phyloP scores from a whole-genome alignment of 495 filamentous ascomycete species.

The Xylaria cubensis region DNA sequence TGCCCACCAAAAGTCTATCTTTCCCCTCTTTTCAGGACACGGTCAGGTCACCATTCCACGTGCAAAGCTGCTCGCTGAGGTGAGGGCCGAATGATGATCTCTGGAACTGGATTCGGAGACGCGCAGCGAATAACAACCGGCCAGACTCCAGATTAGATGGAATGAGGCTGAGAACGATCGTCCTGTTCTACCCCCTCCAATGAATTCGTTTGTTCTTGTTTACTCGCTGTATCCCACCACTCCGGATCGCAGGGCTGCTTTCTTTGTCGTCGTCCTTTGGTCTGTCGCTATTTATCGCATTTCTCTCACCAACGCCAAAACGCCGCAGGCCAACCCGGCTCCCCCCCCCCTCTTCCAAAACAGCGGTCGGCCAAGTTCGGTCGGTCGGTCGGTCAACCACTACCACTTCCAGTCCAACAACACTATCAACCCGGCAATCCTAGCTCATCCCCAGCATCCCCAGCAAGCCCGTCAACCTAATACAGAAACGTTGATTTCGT shows the following conservation, averaged over 20 bases:
- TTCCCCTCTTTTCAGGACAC: conserved; percentile 15
- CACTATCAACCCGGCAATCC: conserved; percentile 9
- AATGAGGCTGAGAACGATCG: conserved; percentile 28
- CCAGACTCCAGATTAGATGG: background rate
- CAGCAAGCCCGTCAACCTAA: background rate
- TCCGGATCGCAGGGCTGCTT: background rate
- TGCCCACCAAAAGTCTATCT: background rate
- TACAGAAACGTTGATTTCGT: conserved; percentile 18
- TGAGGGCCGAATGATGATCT: conserved; percentile 16
- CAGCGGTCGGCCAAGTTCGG: conserved; percentile 13
- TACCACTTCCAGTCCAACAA: background rate
- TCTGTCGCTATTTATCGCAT: background rate
- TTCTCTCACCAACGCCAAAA: conserved; percentile 1
- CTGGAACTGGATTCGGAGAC: conserved; percentile 10
- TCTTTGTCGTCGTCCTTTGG: background rate
- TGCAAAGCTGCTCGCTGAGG: conserved; percentile 10
- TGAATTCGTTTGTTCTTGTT: conserved; percentile 17
- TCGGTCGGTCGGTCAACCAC: conserved; percentile 18
- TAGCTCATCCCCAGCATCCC: background rate
- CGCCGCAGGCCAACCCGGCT: background rate
- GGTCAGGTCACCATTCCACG: conserved; percentile 15
- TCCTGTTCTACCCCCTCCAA: conserved; percentile 5
- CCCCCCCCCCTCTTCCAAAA: background rate
- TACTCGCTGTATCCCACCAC: background rate
- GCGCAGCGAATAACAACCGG: conserved; percentile 12